These are phyloP conservation scores for Exophiala xenobiotica DNA, from an alignment of 2,329 filamentous ascomycete genomes.

Conservation along the genomic window DNA sequence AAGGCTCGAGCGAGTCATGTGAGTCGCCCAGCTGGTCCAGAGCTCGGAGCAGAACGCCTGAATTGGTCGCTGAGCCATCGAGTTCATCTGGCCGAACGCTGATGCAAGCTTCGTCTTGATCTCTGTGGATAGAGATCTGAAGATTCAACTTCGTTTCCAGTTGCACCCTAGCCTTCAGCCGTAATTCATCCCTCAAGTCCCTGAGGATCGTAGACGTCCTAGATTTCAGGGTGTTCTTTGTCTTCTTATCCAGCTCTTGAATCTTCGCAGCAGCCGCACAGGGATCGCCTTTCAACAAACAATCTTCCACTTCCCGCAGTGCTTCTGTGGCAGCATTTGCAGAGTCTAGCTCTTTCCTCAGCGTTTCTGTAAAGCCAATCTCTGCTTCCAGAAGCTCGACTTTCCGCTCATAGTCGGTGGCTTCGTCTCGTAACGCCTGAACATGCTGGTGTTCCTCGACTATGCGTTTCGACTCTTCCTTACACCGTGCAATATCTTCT, in stretches of 20 bases:
- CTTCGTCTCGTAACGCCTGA: constrained; percentile 61
- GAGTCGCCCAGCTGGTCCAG: constrained; percentile 19
- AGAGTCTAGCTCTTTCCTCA: constrained; percentile 19
- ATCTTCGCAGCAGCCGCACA: constrained; percentile 23
- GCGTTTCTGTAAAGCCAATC: constrained; percentile 57
- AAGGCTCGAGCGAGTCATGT: constrained; percentile 17
- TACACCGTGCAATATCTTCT: constrained; percentile 78
- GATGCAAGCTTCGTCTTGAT: constrained; percentile 9
- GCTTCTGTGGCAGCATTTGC: constrained; percentile 13
- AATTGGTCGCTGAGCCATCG: constrained; percentile 6
- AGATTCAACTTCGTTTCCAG: constrained; percentile 19
- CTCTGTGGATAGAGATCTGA: constrained; percentile 18
- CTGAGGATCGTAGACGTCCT: constrained; percentile 14
- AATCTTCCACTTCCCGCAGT: constrained; percentile 22
- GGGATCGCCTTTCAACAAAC: constrained; percentile 14
- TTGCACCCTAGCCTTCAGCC: constrained; percentile 19
- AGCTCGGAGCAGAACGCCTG: constrained; percentile 16
- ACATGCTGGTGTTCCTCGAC: constrained; percentile 72
- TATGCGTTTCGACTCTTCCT: constrained; percentile 76
- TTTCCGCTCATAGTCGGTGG: constrained; percentile 60
- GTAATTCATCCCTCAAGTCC: constrained; percentile 24
- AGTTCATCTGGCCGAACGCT: constrained; percentile 13
- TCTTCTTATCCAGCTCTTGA: constrained; percentile 11
- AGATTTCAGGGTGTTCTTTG: constrained; percentile 9
- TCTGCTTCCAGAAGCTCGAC: constrained; percentile 58